Evolutionary conservation across 2,329 filamentous ascomycete genomes (phyloP).

Genomic region (Clathrospora elynae): DNA sequence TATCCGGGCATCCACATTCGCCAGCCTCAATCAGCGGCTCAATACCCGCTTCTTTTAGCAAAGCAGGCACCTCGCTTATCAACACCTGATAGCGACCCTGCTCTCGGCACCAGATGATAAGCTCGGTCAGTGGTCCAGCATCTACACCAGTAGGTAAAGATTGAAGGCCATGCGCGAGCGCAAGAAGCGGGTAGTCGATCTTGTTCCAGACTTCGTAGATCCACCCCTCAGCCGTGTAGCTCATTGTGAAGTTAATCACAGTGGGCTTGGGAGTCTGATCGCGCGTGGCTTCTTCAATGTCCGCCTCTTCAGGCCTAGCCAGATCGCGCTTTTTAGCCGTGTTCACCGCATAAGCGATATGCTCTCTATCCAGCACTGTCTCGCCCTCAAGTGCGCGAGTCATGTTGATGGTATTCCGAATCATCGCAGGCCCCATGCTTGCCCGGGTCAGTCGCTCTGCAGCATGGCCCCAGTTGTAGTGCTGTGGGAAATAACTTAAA

Average conservation of each 20-base stretch:
- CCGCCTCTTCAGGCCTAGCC: background rate
- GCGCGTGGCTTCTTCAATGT: background rate
- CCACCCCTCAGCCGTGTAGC: slow-evolving; percentile 25
- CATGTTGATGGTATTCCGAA: slow-evolving; percentile 21
- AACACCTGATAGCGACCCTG: slow-evolving; percentile 3
- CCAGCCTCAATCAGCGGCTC: slow-evolving; percentile 13
- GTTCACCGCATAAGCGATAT: background rate
- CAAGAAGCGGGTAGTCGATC: slow-evolving; percentile 27
- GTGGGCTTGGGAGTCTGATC: background rate
- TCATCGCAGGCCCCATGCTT: background rate
- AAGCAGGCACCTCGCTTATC: slow-evolving; percentile 14
- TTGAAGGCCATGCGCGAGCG: slow-evolving; percentile 17
- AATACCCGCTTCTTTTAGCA: slow-evolving; percentile 14
- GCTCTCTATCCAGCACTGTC: accelerated
- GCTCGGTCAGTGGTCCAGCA: slow-evolving; percentile 22
- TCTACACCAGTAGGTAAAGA: slow-evolving; percentile 18
- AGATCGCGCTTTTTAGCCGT: background rate
- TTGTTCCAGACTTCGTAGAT: slow-evolving; percentile 6
- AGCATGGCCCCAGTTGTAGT: slow-evolving; percentile 23
- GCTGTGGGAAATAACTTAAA: slow-evolving; percentile 20
- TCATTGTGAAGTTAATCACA: background rate
- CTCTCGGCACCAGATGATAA: slow-evolving; percentile 20
- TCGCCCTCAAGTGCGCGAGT: slow-evolving; percentile 10
- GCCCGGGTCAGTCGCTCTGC: slow-evolving; percentile 10
- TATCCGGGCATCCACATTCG: slow-evolving; percentile 14